Conservation (phyloP, 2,329 filamentous ascomycete species). For the Fusarium pilosicola region DNA sequence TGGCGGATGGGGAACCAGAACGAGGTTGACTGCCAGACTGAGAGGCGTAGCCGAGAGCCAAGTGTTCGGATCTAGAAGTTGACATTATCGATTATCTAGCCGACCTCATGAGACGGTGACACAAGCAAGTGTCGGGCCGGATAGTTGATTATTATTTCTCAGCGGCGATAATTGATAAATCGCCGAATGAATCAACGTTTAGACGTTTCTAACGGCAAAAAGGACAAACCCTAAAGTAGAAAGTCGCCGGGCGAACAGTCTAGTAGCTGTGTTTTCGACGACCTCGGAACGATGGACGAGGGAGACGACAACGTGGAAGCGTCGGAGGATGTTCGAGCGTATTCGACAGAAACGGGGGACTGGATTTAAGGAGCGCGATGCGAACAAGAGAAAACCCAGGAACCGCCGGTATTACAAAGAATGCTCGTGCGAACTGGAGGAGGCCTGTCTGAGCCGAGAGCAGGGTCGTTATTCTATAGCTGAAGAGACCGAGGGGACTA, state of each 20-base stretch:
- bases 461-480: constrained; percentile 32
- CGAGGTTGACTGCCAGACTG: constrained; percentile 74
- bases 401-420: constrained; percentile 50
- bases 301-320: constrained; percentile 33
- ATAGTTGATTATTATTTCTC: constrained; percentile 43
- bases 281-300: constrained; percentile 20
- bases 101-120: constrained; percentile 57
- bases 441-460: constrained; percentile 34
- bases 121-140: constrained; percentile 41
- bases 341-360: constrained; percentile 35
- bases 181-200: constrained; percentile 29
- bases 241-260: constrained; percentile 24
- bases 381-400: constrained; percentile 44
- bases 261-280: constrained; percentile 25
- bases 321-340: constrained; percentile 33
- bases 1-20: constrained; percentile 82
- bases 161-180: constrained; percentile 20
- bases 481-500: constrained; percentile 27
- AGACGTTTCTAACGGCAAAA: constrained; percentile 30
- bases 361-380: constrained; percentile 44
- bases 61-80: constrained; percentile 84
- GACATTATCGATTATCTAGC: constrained; percentile 91
- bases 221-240: constrained; percentile 21
- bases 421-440: constrained; percentile 44
- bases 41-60: constrained; percentile 83